Percentiles rank a stretch among this genome's conserved stretches.
These are phyloP conservation scores for Phytophthora chlamydospora DNA, from an alignment of 352 stramenopile species.

Conservation along the genomic window DNA sequence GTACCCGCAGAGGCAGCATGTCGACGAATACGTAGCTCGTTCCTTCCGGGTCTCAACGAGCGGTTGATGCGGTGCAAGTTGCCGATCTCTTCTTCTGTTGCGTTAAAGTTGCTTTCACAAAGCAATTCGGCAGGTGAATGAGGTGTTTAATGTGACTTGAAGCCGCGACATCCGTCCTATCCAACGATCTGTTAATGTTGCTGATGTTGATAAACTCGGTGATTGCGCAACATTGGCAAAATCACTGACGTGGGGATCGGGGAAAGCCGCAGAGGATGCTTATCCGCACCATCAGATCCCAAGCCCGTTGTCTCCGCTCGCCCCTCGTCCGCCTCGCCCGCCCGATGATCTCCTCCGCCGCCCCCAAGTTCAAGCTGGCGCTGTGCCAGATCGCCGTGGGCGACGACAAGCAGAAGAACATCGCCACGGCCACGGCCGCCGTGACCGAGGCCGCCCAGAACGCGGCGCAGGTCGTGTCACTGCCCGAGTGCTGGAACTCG, in stretches of 20 bases:
- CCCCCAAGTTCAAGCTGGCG: conserved; percentile 89
- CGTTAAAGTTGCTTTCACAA: too few species aligned
- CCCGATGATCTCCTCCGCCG: conserved; percentile 46
- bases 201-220: neutral
- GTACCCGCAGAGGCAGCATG: conserved; percentile 33
- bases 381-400: conserved; percentile 96
- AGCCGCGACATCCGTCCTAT: too few species aligned
- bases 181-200: neutral
- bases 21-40: conserved; percentile 5
- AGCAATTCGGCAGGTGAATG: neutral
- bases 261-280: conserved; percentile 29
- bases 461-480: conserved; percentile 88
- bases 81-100: neutral
- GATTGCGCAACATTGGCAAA: neutral
- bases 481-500: conserved; percentile 97
- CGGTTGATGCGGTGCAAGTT: conserved; percentile 17
- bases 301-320: conserved; percentile 26
- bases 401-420: conserved; percentile 85
- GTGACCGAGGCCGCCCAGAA: conserved; percentile 75
- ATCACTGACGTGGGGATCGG: conserved; percentile 17
- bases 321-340: conserved; percentile 25
- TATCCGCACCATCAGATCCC: conserved; percentile 34
- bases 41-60: neutral
- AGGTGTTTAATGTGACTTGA: neutral
- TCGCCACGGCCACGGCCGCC: conserved; percentile 71